phyloP scores from a whole-genome alignment of 768 basidiomycete genomes.

The Tricholoma terreum region DNA sequence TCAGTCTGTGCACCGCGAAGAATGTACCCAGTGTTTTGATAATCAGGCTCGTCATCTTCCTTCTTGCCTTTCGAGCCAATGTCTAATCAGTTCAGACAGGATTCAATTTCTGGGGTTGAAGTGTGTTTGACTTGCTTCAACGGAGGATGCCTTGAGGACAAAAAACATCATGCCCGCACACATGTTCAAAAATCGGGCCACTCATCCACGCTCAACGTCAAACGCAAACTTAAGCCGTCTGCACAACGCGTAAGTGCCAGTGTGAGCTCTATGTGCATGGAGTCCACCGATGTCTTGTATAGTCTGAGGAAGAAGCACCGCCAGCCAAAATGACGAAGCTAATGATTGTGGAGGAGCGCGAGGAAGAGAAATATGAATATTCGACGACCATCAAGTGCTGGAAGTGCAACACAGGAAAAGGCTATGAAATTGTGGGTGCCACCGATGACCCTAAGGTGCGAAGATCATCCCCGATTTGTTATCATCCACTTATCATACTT shows the following conservation, averaged over 20 bases:
- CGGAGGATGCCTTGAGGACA: constrained; percentile 70
- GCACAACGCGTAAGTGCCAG: constrained; percentile 57
- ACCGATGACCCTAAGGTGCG: constrained; percentile 33
- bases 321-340: constrained; percentile 89
- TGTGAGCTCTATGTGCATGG: neutral
- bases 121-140: constrained; percentile 95
- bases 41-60: constrained; percentile 57
- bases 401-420: constrained; percentile 55
- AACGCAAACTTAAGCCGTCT: constrained; percentile 63
- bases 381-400: constrained; percentile 70
- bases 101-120: constrained; percentile 72
- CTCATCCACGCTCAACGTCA: constrained; percentile 74
- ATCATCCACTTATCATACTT: neutral
- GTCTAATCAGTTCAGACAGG: constrained; percentile 40
- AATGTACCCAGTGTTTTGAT: constrained; percentile 98
- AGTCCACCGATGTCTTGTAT: neutral
- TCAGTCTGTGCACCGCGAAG: constrained; percentile 82
- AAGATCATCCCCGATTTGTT: neutral
- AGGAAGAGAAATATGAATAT: constrained; percentile 85
- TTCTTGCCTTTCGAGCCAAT: neutral
- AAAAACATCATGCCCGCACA: constrained; percentile 67
- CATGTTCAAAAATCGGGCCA: constrained; percentile 78
- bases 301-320: constrained; percentile 78
- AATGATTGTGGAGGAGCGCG: constrained; percentile 81
- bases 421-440: constrained; percentile 43